phyloP scores from a whole-genome alignment of 1,139 yeast genomes.

The Taiozyma onychis region DNA sequence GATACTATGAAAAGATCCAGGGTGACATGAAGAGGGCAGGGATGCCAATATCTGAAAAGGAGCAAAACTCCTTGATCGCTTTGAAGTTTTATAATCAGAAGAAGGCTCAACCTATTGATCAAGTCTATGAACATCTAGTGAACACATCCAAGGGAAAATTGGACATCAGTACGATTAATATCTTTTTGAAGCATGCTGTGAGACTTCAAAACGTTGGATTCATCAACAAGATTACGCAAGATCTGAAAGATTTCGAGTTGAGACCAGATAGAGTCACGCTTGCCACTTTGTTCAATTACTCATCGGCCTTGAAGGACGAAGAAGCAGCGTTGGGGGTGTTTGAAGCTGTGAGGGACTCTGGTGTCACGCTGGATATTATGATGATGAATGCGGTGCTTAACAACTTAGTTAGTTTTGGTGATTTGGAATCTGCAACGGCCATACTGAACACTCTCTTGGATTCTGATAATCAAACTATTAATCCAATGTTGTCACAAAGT shows the following conservation, averaged over 20 bases:
- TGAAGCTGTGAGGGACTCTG: not conserved
- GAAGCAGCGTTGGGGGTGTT: conserved; percentile 4
- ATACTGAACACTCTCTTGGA: not conserved
- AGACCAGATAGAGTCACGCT: conserved; percentile 12
- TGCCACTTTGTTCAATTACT: conserved; percentile 6
- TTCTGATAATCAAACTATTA: not conserved
- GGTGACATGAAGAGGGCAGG: not conserved
- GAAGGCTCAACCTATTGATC: not conserved
- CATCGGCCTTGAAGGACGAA: conserved; percentile 5
- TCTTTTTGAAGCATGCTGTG: conserved; percentile 12
- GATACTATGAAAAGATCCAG: conserved; percentile 12
- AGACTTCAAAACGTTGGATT: conserved; percentile 5
- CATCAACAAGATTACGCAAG: conserved; percentile 6
- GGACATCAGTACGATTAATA: conserved; percentile 10
- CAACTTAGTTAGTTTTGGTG: not conserved
- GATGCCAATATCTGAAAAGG: not conserved
- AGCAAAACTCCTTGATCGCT: not conserved
- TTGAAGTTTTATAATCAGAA: not conserved
- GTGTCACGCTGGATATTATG: not conserved
- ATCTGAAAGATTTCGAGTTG: conserved; percentile 2
- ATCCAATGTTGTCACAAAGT: not conserved
- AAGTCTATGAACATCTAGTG: not conserved
- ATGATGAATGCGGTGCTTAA: not conserved
- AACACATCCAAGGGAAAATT: not conserved
- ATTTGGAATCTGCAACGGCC: not conserved